These are phyloP conservation scores for Quercus alba DNA, from an alignment of 306 rosid genomes.

Conservation along the genomic window DNA sequence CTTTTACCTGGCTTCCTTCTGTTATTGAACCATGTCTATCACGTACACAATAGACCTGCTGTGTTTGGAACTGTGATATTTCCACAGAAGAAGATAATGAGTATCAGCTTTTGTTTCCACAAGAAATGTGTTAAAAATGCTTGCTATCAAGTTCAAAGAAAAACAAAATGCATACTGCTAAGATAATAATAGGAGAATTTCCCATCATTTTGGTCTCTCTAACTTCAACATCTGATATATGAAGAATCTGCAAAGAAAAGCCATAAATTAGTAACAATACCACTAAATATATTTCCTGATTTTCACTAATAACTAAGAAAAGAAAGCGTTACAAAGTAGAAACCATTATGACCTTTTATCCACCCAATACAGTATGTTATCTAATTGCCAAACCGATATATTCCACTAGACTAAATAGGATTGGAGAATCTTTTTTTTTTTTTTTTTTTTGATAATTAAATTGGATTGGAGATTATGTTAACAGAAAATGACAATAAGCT, in stretches of 20 bases:
- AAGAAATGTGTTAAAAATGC: slow-evolving; percentile 1
- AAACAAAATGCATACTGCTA: slow-evolving; percentile 43
- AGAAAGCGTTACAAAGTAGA: no score
- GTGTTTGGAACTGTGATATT: slow-evolving; percentile 78
- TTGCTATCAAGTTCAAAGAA: slow-evolving; percentile 1
- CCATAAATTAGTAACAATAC: slow-evolving; percentile 16
- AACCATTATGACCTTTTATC: neutral
- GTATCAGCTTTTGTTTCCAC: slow-evolving; percentile 17
- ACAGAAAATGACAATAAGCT: neutral
- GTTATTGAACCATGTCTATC: slow-evolving; percentile 66
- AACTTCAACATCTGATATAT: slow-evolving; percentile 74
- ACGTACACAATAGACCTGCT: slow-evolving; percentile 84
- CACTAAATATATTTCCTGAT: neutral
- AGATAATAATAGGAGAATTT: slow-evolving; percentile 61
- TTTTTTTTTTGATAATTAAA: neutral
- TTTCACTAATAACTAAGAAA: no score
- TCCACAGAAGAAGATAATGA: slow-evolving; percentile 8
- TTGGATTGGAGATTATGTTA: neutral
- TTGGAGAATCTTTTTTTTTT: neutral
- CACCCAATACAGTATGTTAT: neutral
- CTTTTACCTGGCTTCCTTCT: slow-evolving; percentile 87
- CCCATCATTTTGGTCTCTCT: slow-evolving; percentile 88
- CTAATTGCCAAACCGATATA: neutral
- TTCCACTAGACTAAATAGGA: neutral
- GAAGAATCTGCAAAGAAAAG: slow-evolving; percentile 62